phyloP scores from a whole-genome alignment of 2,329 filamentous ascomycete species.

The Hansfordia pulvinata region DNA sequence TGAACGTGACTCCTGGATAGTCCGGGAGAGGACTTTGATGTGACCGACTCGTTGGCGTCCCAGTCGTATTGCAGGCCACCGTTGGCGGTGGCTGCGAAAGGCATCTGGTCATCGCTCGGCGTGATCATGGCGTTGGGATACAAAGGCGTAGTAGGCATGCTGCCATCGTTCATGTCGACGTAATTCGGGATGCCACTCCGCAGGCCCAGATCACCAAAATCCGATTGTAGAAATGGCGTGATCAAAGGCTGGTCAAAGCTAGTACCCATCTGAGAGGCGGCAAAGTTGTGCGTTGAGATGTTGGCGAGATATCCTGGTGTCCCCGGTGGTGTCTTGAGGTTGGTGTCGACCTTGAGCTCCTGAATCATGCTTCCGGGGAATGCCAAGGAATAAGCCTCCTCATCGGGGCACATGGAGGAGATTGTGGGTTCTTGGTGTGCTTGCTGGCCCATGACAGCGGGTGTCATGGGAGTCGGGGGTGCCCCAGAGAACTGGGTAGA shows the following conservation, averaged over 20 bases:
- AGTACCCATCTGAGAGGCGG: constrained; percentile 12
- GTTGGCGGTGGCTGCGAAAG: constrained; percentile 18
- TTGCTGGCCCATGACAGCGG: constrained; percentile 23
- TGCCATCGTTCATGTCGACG: constrained; percentile 24
- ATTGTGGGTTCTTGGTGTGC: constrained; percentile 24
- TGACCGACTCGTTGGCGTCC: constrained; percentile 27
- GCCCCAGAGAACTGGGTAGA: constrained; percentile 25
- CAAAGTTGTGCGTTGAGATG: constrained; percentile 24
- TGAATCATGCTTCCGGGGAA: constrained; percentile 8
- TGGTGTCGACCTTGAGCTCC: constrained; percentile 22
- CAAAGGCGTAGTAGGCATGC: constrained; percentile 34
- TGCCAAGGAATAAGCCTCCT: constrained; percentile 18
- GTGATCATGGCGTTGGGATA: constrained; percentile 28
- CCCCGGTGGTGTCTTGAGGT: constrained; percentile 37
- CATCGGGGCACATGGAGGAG: constrained; percentile 23
- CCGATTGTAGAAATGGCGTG: constrained; percentile 32
- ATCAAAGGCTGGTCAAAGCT: constrained; percentile 32
- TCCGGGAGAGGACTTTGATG: constrained; percentile 22
- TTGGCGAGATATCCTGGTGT: constrained; percentile 33
- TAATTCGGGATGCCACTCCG: constrained; percentile 28
- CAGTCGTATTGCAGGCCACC: constrained; percentile 36
- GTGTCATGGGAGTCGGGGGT: constrained; percentile 36
- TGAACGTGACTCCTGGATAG: constrained; percentile 26
- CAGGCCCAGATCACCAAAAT: constrained; percentile 27
- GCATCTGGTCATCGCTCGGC: constrained; percentile 19